Percentiles rank a stretch among this genome's conserved stretches.
phyloP scores from a whole-genome alignment of 352 stramenopile genomes.

The Bremia lactucae region DNA sequence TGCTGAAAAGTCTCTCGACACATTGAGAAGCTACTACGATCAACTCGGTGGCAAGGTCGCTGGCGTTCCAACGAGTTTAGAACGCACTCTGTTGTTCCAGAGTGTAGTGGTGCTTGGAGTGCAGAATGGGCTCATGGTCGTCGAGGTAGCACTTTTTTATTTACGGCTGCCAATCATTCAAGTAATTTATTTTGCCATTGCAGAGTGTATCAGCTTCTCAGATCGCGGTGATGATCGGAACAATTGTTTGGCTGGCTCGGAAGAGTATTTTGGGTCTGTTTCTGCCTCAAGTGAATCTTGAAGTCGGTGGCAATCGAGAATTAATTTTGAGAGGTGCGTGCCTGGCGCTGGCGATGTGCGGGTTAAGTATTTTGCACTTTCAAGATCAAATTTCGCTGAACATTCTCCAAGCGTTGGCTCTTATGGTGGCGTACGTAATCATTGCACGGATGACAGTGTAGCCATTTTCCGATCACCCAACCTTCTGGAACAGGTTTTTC shows the following conservation, averaged over 20 bases:
- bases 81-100: constrained; percentile 27
- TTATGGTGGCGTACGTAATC: constrained; percentile 13
- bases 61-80: constrained; percentile 12
- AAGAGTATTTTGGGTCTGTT: constrained; percentile 11
- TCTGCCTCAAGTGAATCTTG: constrained; percentile 4
- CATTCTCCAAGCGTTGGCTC: constrained; percentile 5
- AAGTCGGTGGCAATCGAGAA: constrained; percentile 1
- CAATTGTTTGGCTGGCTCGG: constrained; percentile 35
- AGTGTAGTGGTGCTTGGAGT: constrained; percentile 22
- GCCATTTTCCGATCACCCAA: too few relatives aligned
- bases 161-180: neutral
- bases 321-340: constrained; percentile 4
- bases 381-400: neutral
- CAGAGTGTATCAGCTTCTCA: constrained; percentile 25
- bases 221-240: constrained; percentile 14
- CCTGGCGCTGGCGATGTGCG: neutral
- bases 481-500: constrained; percentile 18
- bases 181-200: neutral
- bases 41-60: constrained; percentile 12
- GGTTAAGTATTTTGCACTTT: constrained; percentile 4
- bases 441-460: neutral
- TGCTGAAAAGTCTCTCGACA: constrained; percentile 5
- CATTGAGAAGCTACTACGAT: constrained; percentile 5
- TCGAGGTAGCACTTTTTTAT: constrained; percentile 20
- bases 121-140: constrained; percentile 33